Conservation (phyloP, 2,329 filamentous ascomycete species). For the Paecilomyces dactylethromorphus region DNA sequence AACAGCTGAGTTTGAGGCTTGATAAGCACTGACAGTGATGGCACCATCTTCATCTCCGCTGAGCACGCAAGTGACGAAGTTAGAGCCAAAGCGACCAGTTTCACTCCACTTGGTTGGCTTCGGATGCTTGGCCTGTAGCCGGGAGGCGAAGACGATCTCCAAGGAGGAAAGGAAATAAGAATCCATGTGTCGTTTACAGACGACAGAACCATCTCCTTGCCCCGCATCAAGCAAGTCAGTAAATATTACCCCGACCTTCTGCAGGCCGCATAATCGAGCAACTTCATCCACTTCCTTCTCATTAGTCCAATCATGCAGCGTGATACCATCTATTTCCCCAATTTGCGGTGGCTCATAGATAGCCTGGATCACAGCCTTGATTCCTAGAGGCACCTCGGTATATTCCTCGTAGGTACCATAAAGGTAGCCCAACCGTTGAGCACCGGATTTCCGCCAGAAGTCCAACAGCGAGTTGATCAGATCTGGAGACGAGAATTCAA, state of each 20-base stretch:
- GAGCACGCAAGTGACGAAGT: slow-evolving; percentile 93
- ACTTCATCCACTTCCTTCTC: slow-evolving; percentile 75
- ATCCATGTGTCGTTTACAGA: slow-evolving; percentile 93
- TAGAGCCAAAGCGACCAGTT: slow-evolving; percentile 86
- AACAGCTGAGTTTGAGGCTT: slow-evolving; percentile 89
- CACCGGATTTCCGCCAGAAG: slow-evolving; percentile 80
- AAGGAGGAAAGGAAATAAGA: slow-evolving; percentile 91
- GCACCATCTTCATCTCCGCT: slow-evolving; percentile 86
- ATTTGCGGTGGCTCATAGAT: slow-evolving; percentile 95
- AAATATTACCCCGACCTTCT: slow-evolving; percentile 88
- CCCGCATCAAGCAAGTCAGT: slow-evolving; percentile 84
- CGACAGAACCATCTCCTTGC: slow-evolving; percentile 71
- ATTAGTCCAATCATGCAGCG: slow-evolving; percentile 75
- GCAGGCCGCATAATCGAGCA: slow-evolving; percentile 74
- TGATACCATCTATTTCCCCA: slow-evolving; percentile 81
- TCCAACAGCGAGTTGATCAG: slow-evolving; percentile 87
- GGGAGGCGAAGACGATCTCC: slow-evolving; percentile 82
- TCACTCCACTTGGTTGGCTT: slow-evolving; percentile 96
- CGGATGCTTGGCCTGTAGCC: slow-evolving; percentile 80
- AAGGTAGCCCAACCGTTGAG: slow-evolving; percentile 79
- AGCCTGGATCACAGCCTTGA: slow-evolving; percentile 92
- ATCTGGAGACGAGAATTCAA: slow-evolving; percentile 81
- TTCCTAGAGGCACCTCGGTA: slow-evolving; percentile 81
- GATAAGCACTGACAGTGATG: slow-evolving; percentile 85
- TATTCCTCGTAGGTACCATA: slow-evolving; percentile 92